These are phyloP conservation scores for Sicyos baderoa DNA, from an alignment of 306 rosid genomes.

Conservation along the genomic window DNA sequence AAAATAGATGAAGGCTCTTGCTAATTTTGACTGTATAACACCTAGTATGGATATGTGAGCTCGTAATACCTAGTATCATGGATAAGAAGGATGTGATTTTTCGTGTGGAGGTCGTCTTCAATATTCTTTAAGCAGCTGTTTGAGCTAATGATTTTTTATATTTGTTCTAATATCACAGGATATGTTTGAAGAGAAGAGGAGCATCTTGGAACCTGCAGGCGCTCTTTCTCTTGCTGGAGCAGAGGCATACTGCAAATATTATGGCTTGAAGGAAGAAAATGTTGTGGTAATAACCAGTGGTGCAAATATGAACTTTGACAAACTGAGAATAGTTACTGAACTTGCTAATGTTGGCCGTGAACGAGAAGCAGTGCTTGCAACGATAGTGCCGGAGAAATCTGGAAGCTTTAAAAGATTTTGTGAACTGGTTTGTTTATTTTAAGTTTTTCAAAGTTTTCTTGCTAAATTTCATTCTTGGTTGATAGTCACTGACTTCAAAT, in stretches of 20 bases:
- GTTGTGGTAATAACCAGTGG: conserved; percentile 85
- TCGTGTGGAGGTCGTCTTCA: background rate
- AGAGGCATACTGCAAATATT: conserved; percentile 92
- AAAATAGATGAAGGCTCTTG: background rate
- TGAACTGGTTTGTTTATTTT: conserved; percentile 51
- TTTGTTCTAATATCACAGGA: conserved; percentile 49
- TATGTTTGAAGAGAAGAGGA: conserved; percentile 95
- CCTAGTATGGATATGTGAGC: background rate
- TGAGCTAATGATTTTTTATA: conserved; percentile 6
- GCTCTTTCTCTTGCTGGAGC: conserved; percentile 98
- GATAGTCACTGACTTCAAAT: background rate
- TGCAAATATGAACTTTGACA: conserved; percentile 97
- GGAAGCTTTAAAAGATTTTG: conserved; percentile 82
- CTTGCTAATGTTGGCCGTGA: conserved; percentile 90
- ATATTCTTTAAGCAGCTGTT: background rate
- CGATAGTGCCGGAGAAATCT: conserved; percentile 64
- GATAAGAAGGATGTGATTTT: background rate
- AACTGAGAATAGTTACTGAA: conserved; percentile 75
- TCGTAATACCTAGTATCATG: no score
- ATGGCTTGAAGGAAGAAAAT: conserved; percentile 71
- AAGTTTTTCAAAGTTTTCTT: background rate
- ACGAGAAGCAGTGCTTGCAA: conserved; percentile 78
- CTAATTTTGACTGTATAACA: background rate
- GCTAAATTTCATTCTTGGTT: background rate
- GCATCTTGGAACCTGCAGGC: conserved; percentile 95